Evolutionary conservation across 2,329 filamentous ascomycete species (phyloP), one percentile per base, ranked within the genome.

Genomic region (Verticillium longisporum): DNA sequence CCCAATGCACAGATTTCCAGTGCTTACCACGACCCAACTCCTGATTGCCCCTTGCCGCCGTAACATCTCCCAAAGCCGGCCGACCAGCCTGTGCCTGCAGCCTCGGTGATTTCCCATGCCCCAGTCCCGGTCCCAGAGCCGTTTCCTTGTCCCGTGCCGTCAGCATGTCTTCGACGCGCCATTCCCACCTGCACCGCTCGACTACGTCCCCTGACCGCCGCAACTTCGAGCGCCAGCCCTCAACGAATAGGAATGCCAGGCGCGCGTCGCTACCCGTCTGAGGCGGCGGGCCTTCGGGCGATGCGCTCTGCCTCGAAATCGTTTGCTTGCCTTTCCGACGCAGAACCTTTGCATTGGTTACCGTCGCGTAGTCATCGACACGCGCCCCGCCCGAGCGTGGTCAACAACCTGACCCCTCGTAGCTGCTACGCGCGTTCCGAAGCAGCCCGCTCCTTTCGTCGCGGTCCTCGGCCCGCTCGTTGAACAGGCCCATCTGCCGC

Each of bases 211-310:
- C 69, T 3, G 70, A 69, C 53, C 65, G 68, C 4, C 67, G 65
- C 32, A 77, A 61, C 58, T 70, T 66, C 41, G 69, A 69, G 21
- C 73, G 68, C 75, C 75, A 77, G 2, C 75, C 75, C 60, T 76
- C 69, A 2, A 71, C 71, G 60, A 69, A 75, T 41, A 74, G 61
- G 74, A 75, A 77, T 2, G 75, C 71, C 21, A 75, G 66, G 10
- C 74, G 69, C 56, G 55, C 58, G n/a, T 50, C 59, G 58, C 57
- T 26, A 11, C 36, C n/a, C 21, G 21, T 50, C 15, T 41, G 56
- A 13, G 38, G n/a, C 26, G 21, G 61, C 41, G 37, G 15, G 57
- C 60, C 45, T 31, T 60, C 61, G 2, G 56, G 61, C 56, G 63
- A 61, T 37, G 57, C 57, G 60, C 58, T 63, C 56, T 57, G 55